Base-by-base conservation (phyloP, 495 filamentous ascomycete genomes). In the Tricharina praecox region DNA sequence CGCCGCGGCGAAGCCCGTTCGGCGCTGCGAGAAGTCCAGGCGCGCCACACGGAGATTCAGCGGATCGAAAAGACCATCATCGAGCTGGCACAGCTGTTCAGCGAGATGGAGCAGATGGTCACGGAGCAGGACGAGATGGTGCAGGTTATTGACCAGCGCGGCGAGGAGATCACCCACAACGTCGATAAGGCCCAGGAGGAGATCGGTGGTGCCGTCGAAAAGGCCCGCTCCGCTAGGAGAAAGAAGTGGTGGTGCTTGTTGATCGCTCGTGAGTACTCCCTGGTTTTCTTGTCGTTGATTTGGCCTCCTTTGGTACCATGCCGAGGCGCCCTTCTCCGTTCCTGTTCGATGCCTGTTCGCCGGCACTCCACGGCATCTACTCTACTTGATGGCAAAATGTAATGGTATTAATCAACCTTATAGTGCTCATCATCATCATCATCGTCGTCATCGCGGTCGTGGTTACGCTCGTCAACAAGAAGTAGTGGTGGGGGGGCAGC, bases 181-280 rank as follows among this genome's bases (percentile, higher is more conserved):
- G 70, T 96, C 44, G 70, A 74, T 49, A 77, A 83, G 54, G 92
- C 77, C 44, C 93, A 87, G 58, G 71, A 73, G 45, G 73, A 96
- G 65, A 75, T 96, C 30, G 75, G 68, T 36, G 69, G 70, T 15
- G 92, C 87, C 13, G 78, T 93, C 39, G 67, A 67, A 25, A 92
- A 81, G 51, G 87, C 92, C n/a, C 67, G 77, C 55, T 72, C 73
- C 43, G 77, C 80, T 28, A 74, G 83, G 51, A 82, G 77, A 68
- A 95, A 93, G 85, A 97, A 96, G 82, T 97, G 90, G 90, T 88
- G 83, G 59, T 93, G 86, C 65, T 64, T 95, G 60, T 73, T 80
- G 55, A 82, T 96, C 53, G 60, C 72, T 52, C 68, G 82, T 87
- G 76, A 67, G 81, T 83, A 38, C 48, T 45, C 37, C 50, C 50